phyloP scores from a whole-genome alignment of 495 filamentous ascomycete species.

The Physcia stellaris region DNA sequence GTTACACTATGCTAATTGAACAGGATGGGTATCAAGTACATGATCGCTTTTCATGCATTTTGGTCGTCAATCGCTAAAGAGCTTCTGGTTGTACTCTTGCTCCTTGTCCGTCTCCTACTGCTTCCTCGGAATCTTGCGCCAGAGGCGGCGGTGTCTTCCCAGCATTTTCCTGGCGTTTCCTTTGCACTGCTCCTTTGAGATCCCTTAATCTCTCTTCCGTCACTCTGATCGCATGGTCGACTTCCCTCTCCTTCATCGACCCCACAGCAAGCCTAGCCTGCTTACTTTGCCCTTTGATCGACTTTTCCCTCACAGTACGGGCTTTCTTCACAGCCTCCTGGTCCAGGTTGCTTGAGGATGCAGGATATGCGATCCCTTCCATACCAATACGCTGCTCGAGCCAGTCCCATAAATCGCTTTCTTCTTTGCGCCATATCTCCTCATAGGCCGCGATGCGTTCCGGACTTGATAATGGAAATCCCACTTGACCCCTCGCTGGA shows the following conservation, averaged over 20 bases:
- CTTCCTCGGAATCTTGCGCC: not conserved
- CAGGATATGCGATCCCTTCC: slow-evolving; percentile 43
- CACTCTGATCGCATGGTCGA: slow-evolving; percentile 70
- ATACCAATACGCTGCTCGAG: slow-evolving; percentile 76
- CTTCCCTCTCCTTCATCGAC: slow-evolving; percentile 64
- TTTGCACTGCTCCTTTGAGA: slow-evolving; percentile 57
- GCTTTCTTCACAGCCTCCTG: slow-evolving; percentile 2
- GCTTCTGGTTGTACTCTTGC: too few relatives aligned
- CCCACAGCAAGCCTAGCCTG: slow-evolving; percentile 44
- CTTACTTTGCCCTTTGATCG: slow-evolving; percentile 19
- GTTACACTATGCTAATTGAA: too few relatives aligned
- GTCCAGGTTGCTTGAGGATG: not conserved
- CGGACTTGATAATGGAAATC: slow-evolving; percentile 19
- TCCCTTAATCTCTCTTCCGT: slow-evolving; percentile 70
- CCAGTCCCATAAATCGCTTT: slow-evolving; percentile 92
- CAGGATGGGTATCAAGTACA: too few relatives aligned
- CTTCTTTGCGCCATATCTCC: slow-evolving; percentile 81
- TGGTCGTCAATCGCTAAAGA: too few relatives aligned
- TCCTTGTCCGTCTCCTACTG: not conserved
- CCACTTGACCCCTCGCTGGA: slow-evolving; percentile 18
- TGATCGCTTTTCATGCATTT: too few relatives aligned
- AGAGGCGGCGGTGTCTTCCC: not conserved
- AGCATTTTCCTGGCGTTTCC: slow-evolving; percentile 26
- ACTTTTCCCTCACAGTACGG: slow-evolving; percentile 4
- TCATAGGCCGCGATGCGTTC: slow-evolving; percentile 77